Percentiles rank a stretch among this genome's conserved stretches.
Evolutionary conservation across 176 grass and related monocot genomes (phyloP).

Genomic region (Melocanna baccifera): DNA sequence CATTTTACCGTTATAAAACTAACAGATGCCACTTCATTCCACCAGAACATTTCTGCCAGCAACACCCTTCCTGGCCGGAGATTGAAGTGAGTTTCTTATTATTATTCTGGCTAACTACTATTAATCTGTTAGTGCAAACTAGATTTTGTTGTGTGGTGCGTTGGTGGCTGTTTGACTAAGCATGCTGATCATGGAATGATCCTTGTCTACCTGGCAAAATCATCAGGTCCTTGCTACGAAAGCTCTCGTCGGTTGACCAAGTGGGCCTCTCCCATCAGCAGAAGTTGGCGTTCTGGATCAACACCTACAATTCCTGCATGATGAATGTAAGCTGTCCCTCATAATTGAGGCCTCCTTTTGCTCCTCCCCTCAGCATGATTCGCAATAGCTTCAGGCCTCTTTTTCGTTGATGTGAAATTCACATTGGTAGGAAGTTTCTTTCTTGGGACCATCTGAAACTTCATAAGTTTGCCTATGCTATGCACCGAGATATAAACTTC

Average conservation of each 20-base stretch:
- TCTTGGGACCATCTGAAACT: background rate
- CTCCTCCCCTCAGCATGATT: constrained; percentile 12
- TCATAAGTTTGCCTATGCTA: background rate
- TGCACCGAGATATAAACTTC: background rate
- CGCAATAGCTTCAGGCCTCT: background rate
- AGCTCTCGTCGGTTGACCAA: constrained; percentile 56
- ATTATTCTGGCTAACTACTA: constrained; percentile 19
- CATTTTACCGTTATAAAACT: too few species aligned
- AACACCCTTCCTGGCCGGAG: constrained; percentile 34
- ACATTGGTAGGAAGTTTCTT: background rate
- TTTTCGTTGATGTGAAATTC: background rate
- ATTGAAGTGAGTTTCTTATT: constrained; percentile 68
- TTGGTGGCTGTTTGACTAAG: constrained; percentile 11
- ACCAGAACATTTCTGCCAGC: constrained; percentile 2
- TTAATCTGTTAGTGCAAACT: background rate
- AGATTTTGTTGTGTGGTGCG: background rate
- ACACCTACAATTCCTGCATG: constrained; percentile 84
- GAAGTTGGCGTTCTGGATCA: constrained; percentile 84
- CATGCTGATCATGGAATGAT: constrained; percentile 14
- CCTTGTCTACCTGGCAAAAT: constrained; percentile 1
- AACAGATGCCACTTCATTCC: constrained; percentile 42
- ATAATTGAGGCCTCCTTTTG: constrained; percentile 24
- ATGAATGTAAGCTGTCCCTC: constrained; percentile 73
- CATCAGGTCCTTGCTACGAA: constrained; percentile 53
- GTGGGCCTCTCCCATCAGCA: constrained; percentile 60